Evolutionary conservation across 2,329 filamentous ascomycete species (phyloP), one percentile per base, ranked within the genome.

Genomic region (Pseudogymnoascus sp.): DNA sequence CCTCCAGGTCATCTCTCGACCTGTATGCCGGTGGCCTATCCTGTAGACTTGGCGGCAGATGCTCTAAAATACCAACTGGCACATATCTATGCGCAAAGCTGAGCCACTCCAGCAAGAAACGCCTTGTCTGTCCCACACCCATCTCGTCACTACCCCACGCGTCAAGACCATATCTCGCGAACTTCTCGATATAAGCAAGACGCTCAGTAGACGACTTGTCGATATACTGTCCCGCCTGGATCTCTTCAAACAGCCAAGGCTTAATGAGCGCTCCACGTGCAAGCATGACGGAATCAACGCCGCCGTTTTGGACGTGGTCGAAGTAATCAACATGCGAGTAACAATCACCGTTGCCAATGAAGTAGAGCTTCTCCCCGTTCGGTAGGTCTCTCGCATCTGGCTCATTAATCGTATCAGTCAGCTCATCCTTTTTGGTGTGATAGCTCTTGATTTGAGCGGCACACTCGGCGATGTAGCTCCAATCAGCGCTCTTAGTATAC

Each of bases 221-320:
- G 39, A 99, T 84, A 72, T 97, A 97, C 75, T 97, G 94, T 4
- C 89, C 89, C 65, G 86, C 83, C 67, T 90, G 84, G 61, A 99
- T 97, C 75, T 99, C 94, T 74, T 99, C 94, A 71, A 97, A 99
- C 65, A 99, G 80, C 94, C 94, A 99, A 0, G 94, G 94, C 77
- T 99, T 99, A 76, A 97, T 90, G 63, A 99, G 82, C 8, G 94
- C 94, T 62, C 94, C 94, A 64, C 94, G 89, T n/a, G 87, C 94
- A 64, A 97, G 85, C 94, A 99, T 97, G 71, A 96, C 89, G n/a
- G 86, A 86, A 76, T 97, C 93, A 50, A 97, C 92, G 54, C 84
- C 84, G 36, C 90, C 83, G 63, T 93, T 83, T 57, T 87, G 81
- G 39, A 97, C 79, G 70, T 94, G 86, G 62, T 86, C 78, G 65